Evolutionary conservation across 495 filamentous ascomycete species (phyloP).

Genomic region (Aspergillus homomorphus): DNA sequence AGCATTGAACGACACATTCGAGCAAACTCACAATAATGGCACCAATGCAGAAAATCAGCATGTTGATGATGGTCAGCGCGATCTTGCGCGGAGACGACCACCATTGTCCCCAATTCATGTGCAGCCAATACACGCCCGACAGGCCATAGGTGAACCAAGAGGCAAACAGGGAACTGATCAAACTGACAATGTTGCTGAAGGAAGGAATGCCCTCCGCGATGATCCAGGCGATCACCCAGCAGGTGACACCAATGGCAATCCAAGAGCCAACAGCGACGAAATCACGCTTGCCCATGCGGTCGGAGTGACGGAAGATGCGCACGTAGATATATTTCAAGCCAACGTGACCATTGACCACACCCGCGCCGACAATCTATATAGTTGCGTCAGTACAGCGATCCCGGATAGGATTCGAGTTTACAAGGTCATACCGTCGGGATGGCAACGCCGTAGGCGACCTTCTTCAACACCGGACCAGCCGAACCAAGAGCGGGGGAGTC

Average conservation of each 20-base stretch:
- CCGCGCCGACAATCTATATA: constrained; percentile 54
- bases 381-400: background rate
- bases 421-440: constrained; percentile 54
- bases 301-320: constrained; percentile 45
- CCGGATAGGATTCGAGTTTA: too few relatives aligned
- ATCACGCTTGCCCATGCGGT: constrained; percentile 50
- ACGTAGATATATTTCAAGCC: constrained; percentile 65
- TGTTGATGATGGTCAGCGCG: constrained; percentile 28
- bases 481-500: constrained; percentile 68
- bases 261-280: constrained; percentile 44
- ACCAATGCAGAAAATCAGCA: constrained; percentile 23
- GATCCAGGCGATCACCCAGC: constrained; percentile 62
- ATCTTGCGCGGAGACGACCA: constrained; percentile 22
- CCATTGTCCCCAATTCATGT: constrained; percentile 30
- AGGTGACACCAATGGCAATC: constrained; percentile 46
- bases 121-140: constrained; percentile 36
- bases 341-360: constrained; percentile 67
- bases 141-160: constrained; percentile 38
- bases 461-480: constrained; percentile 59
- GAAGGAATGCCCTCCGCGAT: constrained; percentile 64
- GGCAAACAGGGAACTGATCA: constrained; percentile 34
- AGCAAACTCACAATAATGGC: constrained; percentile 25
- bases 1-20: background rate
- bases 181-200: constrained; percentile 56
- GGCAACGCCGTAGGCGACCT: constrained; percentile 75